Evolutionary conservation across 2,329 filamentous ascomycete species (phyloP).

Genomic region (Penicillium polonicum): DNA sequence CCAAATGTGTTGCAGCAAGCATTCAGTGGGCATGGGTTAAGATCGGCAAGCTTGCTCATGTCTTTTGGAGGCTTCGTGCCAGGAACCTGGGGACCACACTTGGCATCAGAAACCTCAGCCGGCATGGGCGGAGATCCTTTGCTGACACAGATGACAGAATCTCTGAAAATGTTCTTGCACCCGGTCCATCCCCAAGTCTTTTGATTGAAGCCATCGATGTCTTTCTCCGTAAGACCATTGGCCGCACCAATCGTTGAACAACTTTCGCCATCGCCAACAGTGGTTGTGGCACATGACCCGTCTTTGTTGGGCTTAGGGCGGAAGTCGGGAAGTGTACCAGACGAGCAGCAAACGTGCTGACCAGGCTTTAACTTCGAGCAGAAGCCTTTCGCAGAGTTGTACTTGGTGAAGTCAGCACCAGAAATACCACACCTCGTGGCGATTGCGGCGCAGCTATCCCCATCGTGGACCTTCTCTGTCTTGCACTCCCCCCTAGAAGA

Average conservation of each 20-base stretch:
- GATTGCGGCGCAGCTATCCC: conserved; percentile 22
- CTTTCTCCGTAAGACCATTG: conserved; percentile 2
- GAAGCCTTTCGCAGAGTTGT: conserved; percentile 2
- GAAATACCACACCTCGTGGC: conserved; percentile 38
- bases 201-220: conserved; percentile 41
- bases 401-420: conserved; percentile 23
- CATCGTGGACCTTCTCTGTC: background rate
- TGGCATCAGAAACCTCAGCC: no score
- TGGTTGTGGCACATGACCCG: conserved; percentile 38
- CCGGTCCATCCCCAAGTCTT: conserved; percentile 46
- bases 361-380: conserved; percentile 34
- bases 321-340: conserved; percentile 36
- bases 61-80: no score
- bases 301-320: conserved; percentile 34
- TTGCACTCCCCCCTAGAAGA: background rate
- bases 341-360: conserved; percentile 39
- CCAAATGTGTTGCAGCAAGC: no score
- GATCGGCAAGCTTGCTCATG: no score
- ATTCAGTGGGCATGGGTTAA: no score
- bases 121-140: no score
- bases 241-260: conserved; percentile 22
- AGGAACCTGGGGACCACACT: no score
- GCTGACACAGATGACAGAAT: background rate
- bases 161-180: conserved; percentile 32
- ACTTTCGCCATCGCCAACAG: conserved; percentile 31